Percentiles rank a stretch among this genome's conserved stretches.
These are phyloP conservation scores for Rhypophila decipiens DNA, from an alignment of 495 filamentous ascomycete species.

Conservation along the genomic window DNA sequence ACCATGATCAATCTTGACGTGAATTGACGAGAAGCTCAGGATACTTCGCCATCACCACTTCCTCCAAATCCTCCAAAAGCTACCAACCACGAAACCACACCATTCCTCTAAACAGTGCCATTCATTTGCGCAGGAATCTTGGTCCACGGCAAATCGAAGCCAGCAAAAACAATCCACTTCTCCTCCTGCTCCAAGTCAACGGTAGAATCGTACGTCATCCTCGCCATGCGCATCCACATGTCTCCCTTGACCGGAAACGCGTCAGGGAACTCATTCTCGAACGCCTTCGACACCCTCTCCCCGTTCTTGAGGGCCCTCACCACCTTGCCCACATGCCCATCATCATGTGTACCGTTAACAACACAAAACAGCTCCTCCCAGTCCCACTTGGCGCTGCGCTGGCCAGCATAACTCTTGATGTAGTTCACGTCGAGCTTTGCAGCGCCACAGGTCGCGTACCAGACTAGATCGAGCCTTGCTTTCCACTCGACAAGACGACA, in stretches of 20 bases:
- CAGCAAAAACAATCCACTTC: constrained; percentile 37
- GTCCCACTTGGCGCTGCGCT: constrained; percentile 12
- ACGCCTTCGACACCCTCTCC: constrained; percentile 16
- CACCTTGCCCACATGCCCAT: constrained; percentile 35
- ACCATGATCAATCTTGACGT: too few relatives aligned
- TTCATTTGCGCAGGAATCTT: too few relatives aligned
- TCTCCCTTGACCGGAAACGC: constrained; percentile 23
- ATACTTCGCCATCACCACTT: too few relatives aligned
- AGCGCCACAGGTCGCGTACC: constrained; percentile 26
- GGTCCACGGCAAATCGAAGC: too few relatives aligned
- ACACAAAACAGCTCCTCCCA: constrained; percentile 27
- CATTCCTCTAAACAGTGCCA: too few relatives aligned
- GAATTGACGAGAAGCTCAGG: too few relatives aligned
- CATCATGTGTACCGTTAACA: constrained; percentile 26
- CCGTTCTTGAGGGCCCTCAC: constrained; percentile 30
- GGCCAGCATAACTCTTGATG: constrained; percentile 2
- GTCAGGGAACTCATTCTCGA: constrained; percentile 9
- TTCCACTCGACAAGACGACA: constrained; percentile 33
- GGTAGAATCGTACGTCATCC: constrained; percentile 25
- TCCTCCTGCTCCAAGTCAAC: constrained; percentile 24
- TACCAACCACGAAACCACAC: too few relatives aligned
- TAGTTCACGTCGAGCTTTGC: constrained; percentile 8
- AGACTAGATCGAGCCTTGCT: constrained; percentile 27
- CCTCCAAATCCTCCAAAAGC: too few relatives aligned
- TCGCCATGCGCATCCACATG: constrained; percentile 29